These are phyloP conservation scores for Chlorophyllum brunneum DNA, from an alignment of 768 basidiomycete species.

Conservation along the genomic window DNA sequence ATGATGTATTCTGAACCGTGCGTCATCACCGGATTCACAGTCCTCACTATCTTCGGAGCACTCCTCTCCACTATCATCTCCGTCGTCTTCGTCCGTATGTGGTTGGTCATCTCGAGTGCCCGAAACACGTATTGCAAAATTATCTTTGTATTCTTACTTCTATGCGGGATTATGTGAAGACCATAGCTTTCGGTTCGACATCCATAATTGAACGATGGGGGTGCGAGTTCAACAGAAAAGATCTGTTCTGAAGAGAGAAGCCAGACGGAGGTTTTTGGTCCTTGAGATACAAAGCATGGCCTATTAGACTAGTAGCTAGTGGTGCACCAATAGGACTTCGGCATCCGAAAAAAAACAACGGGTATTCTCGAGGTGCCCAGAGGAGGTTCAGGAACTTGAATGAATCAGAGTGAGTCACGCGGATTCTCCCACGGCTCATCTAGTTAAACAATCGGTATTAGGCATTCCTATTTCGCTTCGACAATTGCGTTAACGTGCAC, in stretches of 20 bases:
- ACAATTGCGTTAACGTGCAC: too few species aligned
- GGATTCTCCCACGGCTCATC: too few species aligned
- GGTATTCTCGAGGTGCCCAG: conserved; percentile 22
- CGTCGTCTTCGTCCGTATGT: conserved; percentile 13
- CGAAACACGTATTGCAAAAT: conserved; percentile 49
- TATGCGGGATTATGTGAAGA: not conserved
- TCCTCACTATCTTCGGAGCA: conserved; percentile 18
- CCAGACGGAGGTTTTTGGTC: conserved; percentile 77
- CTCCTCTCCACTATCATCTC: too few species aligned
- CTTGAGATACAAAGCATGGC: conserved; percentile 74
- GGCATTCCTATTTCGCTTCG: too few species aligned
- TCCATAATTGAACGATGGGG: conserved; percentile 60
- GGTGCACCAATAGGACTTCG: conserved; percentile 48
- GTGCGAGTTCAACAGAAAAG: conserved; percentile 26
- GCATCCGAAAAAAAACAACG: conserved; percentile 43
- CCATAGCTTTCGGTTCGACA: conserved; percentile 44
- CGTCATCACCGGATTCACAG: conserved; percentile 14
- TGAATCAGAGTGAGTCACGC: too few species aligned
- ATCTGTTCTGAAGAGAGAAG: not conserved
- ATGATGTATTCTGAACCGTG: not conserved
- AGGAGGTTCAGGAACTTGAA: conserved; percentile 1
- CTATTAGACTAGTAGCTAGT: conserved; percentile 54
- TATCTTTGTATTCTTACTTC: conserved; percentile 27
- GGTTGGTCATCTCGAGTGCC: conserved; percentile 18
- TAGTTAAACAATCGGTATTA: too few species aligned